These are phyloP conservation scores for Sicyos baderoa DNA, from an alignment of 306 rosid genomes.

Conservation along the genomic window DNA sequence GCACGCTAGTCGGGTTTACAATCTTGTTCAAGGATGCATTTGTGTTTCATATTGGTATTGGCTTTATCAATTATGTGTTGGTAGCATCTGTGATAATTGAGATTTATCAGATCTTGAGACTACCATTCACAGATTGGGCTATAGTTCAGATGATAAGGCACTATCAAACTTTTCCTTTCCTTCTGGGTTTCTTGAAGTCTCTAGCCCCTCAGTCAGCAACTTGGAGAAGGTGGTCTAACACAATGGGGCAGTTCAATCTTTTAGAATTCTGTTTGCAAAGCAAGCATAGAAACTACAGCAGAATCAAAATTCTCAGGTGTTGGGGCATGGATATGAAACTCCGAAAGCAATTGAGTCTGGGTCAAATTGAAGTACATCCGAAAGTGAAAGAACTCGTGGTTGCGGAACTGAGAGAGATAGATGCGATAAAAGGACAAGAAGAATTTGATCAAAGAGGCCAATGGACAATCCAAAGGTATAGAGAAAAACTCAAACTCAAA, in stretches of 20 bases:
- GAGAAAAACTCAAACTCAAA: conserved; percentile 31
- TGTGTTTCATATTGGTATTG: conserved; percentile 21
- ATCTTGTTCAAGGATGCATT: conserved; percentile 22
- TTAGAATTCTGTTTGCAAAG: conserved; percentile 40
- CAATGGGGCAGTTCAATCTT: conserved; percentile 49
- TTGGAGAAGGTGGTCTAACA: conserved; percentile 62
- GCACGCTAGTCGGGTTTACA: conserved; percentile 31
- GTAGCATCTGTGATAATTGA: conserved; percentile 46
- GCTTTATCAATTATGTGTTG: conserved; percentile 33
- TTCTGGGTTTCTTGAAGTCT: conserved; percentile 26
- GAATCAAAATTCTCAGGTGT: conserved; percentile 26
- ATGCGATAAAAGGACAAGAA: conserved; percentile 29
- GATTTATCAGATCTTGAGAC: conserved; percentile 42
- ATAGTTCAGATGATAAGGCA: conserved; percentile 39
- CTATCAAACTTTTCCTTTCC: conserved; percentile 27
- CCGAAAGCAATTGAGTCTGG: conserved; percentile 26
- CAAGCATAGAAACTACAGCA: conserved; percentile 27
- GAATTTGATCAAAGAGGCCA: conserved; percentile 42
- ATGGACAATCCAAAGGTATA: conserved; percentile 41
- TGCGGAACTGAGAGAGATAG: conserved; percentile 32
- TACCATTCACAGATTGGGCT: conserved; percentile 59
- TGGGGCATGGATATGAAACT: conserved; percentile 28
- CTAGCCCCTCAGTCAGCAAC: conserved; percentile 29
- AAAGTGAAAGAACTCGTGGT: conserved; percentile 33
- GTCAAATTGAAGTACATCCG: conserved; percentile 18